A percentile compares a stretch with the other conserved stretches of the same genome.
phyloP scores from a whole-genome alignment of 306 rosid genomes.

The Arachis hypogaea region DNA sequence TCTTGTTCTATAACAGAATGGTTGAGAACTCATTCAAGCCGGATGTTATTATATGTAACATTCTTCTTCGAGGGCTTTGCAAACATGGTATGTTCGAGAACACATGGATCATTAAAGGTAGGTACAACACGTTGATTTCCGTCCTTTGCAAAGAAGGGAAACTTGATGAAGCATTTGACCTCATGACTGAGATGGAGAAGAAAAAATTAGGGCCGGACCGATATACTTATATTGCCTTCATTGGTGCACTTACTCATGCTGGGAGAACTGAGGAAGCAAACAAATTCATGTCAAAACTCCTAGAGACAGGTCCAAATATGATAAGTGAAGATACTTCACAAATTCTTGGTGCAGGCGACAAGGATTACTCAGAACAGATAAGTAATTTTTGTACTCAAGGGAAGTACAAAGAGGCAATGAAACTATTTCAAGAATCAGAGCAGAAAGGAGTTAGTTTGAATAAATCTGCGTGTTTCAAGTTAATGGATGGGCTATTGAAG shows the following conservation, averaged over 20 bases:
- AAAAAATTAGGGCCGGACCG: conserved; percentile 65
- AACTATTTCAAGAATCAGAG: conserved; percentile 58
- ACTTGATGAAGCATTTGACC: conserved; percentile 66
- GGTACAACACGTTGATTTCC: conserved; percentile 81
- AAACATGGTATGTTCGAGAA: conserved; percentile 68
- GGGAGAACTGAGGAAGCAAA: conserved; percentile 72
- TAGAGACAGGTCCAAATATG: conserved; percentile 50
- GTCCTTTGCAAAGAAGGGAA: conserved; percentile 72
- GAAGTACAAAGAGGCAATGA: conserved; percentile 83
- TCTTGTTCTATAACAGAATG: conserved; percentile 83
- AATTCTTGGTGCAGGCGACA: conserved; percentile 50
- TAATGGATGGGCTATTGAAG: conserved; percentile 81
- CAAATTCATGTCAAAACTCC: conserved; percentile 55
- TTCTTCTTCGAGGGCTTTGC: conserved; percentile 85
- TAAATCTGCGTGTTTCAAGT: conserved; percentile 57
- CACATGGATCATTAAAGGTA: conserved; percentile 70
- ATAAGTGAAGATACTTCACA: conserved; percentile 40
- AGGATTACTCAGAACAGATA: conserved; percentile 62
- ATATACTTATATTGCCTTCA: conserved; percentile 66
- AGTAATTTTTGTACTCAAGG: conserved; percentile 62
- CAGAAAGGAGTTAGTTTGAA: conserved; percentile 58
- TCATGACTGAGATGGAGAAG: conserved; percentile 68
- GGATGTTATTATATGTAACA: conserved; percentile 67
- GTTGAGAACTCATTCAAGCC: conserved; percentile 70
- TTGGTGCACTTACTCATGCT: conserved; percentile 52